A percentile compares a stretch with the other conserved stretches of the same genome.
Conservation (phyloP, 2,329 filamentous ascomycete genomes). For the Davidsoniella neocaledoniae region DNA sequence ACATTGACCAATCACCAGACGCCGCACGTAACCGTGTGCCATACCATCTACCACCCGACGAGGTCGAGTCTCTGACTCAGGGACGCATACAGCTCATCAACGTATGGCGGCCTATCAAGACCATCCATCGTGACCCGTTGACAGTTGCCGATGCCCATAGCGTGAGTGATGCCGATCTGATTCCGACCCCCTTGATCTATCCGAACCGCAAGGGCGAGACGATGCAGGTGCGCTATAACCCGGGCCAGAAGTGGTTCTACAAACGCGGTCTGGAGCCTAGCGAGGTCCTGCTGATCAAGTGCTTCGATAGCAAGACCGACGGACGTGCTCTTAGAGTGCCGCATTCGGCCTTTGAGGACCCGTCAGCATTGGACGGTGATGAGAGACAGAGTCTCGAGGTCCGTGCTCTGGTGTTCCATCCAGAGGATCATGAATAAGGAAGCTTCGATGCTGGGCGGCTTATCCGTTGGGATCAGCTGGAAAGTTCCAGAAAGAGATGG, state of each 20-base stretch:
- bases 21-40: slow-evolving; percentile 27
- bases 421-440: slow-evolving; percentile 21
- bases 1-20: slow-evolving; percentile 38
- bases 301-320: slow-evolving; percentile 32
- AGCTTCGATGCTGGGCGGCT: background rate
- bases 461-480: too few species aligned
- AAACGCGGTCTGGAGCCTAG: slow-evolving; percentile 32
- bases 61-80: slow-evolving; percentile 22
- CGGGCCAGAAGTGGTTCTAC: slow-evolving; percentile 34
- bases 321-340: slow-evolving; percentile 25
- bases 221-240: slow-evolving; percentile 26
- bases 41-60: slow-evolving; percentile 21
- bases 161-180: slow-evolving; percentile 33
- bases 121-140: slow-evolving; percentile 32
- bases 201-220: slow-evolving; percentile 32
- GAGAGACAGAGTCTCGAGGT: slow-evolving; percentile 46
- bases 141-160: slow-evolving; percentile 34
- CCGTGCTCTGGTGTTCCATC: slow-evolving; percentile 34
- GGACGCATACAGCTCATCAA: slow-evolving; percentile 37
- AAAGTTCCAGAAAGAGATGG: too few species aligned
- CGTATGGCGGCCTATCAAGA: slow-evolving; percentile 29
- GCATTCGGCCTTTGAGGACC: slow-evolving; percentile 38
- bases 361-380: slow-evolving; percentile 32
- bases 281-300: slow-evolving; percentile 43
- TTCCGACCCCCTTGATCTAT: slow-evolving; percentile 33